Conservation (phyloP, 768 basidiomycete genomes). For the Chiua virens region DNA sequence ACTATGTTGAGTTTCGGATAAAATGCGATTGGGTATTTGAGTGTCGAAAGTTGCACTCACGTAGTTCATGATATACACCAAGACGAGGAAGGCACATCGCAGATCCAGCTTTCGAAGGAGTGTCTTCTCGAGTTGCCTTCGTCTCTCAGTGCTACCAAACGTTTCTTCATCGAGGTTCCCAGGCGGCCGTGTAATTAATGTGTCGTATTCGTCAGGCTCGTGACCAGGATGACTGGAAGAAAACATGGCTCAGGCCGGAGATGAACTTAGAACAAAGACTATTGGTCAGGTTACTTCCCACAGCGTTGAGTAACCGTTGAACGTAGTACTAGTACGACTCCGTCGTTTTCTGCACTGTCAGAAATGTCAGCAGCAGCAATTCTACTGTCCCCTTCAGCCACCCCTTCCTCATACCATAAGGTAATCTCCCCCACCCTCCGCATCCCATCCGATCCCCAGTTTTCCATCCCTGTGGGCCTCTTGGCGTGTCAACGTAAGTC, state of each 20-base stretch:
- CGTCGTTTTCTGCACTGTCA: no score
- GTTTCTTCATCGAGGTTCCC: no score
- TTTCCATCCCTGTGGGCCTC: conserved; percentile 69
- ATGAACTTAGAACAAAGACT: no score
- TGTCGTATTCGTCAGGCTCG: no score
- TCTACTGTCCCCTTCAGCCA: conserved; percentile 42
- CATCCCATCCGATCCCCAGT: conserved; percentile 49
- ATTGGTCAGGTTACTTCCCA: no score
- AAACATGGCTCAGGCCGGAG: no score
- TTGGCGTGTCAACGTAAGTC: conserved; percentile 74
- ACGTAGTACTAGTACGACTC: no score
- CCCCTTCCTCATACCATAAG: conserved; percentile 62
- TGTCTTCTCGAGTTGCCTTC: conserved; percentile 49
- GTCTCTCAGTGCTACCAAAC: conserved; percentile 47
- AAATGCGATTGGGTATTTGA: neutral
- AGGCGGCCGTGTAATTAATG: no score
- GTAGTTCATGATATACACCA: conserved; percentile 40
- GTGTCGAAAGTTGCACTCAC: conserved; percentile 9
- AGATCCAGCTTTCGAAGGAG: conserved; percentile 56
- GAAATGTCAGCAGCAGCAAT: conserved; percentile 39
- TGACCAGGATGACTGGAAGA: no score
- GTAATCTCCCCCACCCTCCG: conserved; percentile 58
- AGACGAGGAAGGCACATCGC: conserved; percentile 52
- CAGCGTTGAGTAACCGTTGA: no score
- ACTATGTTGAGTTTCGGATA: no score